Base-by-base conservation (phyloP, 2,329 filamentous ascomycete genomes). In the Westerdykella ornata region DNA sequence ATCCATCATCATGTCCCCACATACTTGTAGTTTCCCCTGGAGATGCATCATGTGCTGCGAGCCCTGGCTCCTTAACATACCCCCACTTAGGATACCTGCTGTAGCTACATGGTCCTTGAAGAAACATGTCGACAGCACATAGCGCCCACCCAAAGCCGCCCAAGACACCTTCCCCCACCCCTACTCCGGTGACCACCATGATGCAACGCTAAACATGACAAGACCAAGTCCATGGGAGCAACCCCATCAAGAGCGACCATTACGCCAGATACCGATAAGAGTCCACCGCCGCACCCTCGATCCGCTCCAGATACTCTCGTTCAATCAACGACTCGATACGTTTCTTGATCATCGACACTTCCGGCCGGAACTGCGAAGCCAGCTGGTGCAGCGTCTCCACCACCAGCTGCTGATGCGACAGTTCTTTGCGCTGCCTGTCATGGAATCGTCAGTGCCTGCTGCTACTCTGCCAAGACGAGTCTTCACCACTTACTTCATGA, bases 271-370 rank as follows among this genome's bases (percentile, higher is more conserved):
- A 89, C 47, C 76, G 73, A 62, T 89, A 89, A 9, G 75, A 75
- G 26, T 84, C 77, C 5, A 77, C 52, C 20, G 74, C 59, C 7
- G 72, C 75, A 8, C 80, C 75, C n/a, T 88, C 85, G 12, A 84
- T 74, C 3, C 85, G 77, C 67, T 88, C 85, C 15, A 90, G 70
- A 51, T 89, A 90, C 59, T 90, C 85, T 46, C 84, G 75, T 45
- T 80, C 77, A 38, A 90, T 85, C 37, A 90, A 69, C 48, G 81
- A 81, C 62, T 89, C 85, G 44, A 90, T 83, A n/a, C 81, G 80
- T 61, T 80, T 82, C 73, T 90, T 90, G 68, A 90, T 82, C 68
- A 89, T 80, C 20, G 74, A 72, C 28, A 89, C 75, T 42, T 89
- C 84, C 0, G 85, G 85, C 56, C 80, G 83, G 72, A 90, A 90